A percentile compares a stretch with the other conserved stretches of the same genome.
Conservation (phyloP, 306 rosid species). For the Heteromeles arbutifolia region DNA sequence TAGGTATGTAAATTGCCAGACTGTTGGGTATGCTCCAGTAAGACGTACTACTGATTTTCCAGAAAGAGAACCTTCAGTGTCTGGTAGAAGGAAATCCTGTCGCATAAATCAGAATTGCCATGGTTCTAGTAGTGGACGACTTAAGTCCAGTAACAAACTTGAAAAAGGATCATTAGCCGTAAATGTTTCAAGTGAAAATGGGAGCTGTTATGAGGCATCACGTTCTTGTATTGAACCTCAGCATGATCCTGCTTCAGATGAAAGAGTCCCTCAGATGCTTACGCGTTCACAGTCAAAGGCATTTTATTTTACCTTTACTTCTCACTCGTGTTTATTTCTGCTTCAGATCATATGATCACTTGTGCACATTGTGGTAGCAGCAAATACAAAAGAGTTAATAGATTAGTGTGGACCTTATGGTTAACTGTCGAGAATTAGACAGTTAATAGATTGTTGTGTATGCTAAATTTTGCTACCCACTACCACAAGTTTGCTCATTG, state of each 20-base stretch:
- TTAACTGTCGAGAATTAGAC: not conserved
- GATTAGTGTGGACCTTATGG: too few species aligned
- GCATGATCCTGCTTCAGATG: conserved; percentile 22
- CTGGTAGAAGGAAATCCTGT: conserved; percentile 5
- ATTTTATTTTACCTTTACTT: not conserved
- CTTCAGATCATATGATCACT: not conserved
- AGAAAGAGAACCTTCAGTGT: conserved; percentile 29
- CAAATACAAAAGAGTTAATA: not conserved
- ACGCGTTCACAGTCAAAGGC: not conserved
- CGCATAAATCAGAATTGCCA: conserved; percentile 7
- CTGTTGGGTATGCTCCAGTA: conserved; percentile 65
- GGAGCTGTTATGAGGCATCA: conserved; percentile 10
- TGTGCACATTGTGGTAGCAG: not conserved
- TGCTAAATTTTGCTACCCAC: not conserved
- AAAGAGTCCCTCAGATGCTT: conserved; percentile 10
- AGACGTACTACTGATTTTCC: conserved; percentile 10
- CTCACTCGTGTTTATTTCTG: conserved; percentile 8
- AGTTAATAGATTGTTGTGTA: not conserved
- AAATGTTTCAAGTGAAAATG: conserved; percentile 14
- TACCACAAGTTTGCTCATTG: not conserved
- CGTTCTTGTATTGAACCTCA: conserved; percentile 17
- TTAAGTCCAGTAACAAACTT: not conserved
- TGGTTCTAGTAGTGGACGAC: conserved; percentile 1
- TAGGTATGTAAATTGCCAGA: conserved; percentile 59
- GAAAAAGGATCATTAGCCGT: conserved; percentile 4